phyloP scores from a whole-genome alignment of 768 basidiomycete genomes.

The Podaxis rugospora region DNA sequence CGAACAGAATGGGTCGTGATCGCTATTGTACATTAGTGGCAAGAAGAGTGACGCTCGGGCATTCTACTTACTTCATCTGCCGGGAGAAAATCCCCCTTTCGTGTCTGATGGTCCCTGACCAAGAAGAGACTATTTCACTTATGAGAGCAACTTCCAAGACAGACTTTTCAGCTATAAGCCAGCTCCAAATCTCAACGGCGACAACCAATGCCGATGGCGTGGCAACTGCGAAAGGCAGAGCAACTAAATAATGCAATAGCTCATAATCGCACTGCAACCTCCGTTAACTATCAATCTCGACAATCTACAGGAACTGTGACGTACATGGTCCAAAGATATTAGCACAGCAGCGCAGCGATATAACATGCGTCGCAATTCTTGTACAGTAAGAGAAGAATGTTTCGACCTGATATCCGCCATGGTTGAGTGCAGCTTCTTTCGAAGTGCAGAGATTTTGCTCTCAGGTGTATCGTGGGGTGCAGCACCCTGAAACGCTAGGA shows the following conservation, averaged over 20 bases:
- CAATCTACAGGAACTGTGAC: background rate
- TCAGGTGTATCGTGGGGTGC: slow-evolving; percentile 57
- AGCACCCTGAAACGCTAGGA: slow-evolving; percentile 28
- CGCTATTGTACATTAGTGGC: slow-evolving; percentile 42
- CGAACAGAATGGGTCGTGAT: slow-evolving; percentile 82
- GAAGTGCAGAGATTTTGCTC: slow-evolving; percentile 62
- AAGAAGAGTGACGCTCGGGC: background rate
- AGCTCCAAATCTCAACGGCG: slow-evolving; percentile 94
- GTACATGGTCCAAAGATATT: slow-evolving; percentile 63
- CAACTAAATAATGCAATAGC: slow-evolving; percentile 81
- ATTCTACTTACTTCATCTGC: slow-evolving; percentile 63
- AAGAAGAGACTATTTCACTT: slow-evolving; percentile 81
- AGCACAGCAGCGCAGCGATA: slow-evolving; percentile 84
- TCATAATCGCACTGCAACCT: slow-evolving; percentile 71
- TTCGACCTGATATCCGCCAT: slow-evolving; percentile 67
- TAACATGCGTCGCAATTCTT: slow-evolving; percentile 79
- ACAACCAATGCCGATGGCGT: slow-evolving; percentile 82
- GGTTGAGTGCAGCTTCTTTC: slow-evolving; percentile 61
- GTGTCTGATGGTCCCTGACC: slow-evolving; percentile 76
- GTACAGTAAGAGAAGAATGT: slow-evolving; percentile 67
- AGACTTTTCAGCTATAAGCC: slow-evolving; percentile 87
- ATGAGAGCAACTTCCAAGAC: slow-evolving; percentile 80
- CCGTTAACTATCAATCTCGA: background rate
- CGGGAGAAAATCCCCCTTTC: slow-evolving; percentile 82
- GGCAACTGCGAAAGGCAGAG: slow-evolving; percentile 84